A percentile compares a stretch with the other conserved stretches of the same genome.
Conservation (phyloP, 2,329 filamentous ascomycete genomes). For the Fusarium sp. region DNA sequence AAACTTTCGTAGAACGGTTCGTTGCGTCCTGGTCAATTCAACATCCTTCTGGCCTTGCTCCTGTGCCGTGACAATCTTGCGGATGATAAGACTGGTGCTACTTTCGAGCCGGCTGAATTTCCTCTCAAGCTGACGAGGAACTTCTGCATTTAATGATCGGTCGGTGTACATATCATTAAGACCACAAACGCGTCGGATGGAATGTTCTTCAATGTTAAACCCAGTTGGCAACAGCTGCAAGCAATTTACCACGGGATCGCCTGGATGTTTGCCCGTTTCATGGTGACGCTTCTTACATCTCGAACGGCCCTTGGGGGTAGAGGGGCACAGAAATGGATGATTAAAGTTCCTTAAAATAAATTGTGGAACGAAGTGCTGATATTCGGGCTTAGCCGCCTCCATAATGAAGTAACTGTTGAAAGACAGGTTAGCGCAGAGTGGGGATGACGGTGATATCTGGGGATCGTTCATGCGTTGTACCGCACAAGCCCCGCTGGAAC, state of each 20-base stretch:
- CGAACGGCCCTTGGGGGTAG: neutral
- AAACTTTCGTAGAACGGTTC: neutral
- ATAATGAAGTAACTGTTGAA: neutral
- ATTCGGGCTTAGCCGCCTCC: neutral
- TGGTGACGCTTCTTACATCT: neutral
- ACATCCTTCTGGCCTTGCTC: neutral
- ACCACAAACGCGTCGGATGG: neutral
- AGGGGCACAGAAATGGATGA: neutral
- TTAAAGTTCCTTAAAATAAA: neutral
- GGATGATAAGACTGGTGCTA: accelerated
- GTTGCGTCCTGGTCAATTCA: neutral
- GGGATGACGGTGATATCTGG: neutral
- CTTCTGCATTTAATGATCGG: accelerated
- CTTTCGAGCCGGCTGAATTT: neutral
- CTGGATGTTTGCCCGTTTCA: neutral
- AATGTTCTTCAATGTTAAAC: neutral
- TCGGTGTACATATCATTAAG: neutral
- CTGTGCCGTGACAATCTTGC: neutral
- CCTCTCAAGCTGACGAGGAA: accelerated
- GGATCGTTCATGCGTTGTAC: neutral
- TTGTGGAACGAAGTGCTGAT: neutral
- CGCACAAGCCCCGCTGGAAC: neutral
- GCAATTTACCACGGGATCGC: accelerated
- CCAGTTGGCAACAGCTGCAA: neutral
- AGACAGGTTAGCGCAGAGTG: neutral